phyloP scores from a whole-genome alignment of 2,329 filamentous ascomycete genomes.

The Dothistroma pini region DNA sequence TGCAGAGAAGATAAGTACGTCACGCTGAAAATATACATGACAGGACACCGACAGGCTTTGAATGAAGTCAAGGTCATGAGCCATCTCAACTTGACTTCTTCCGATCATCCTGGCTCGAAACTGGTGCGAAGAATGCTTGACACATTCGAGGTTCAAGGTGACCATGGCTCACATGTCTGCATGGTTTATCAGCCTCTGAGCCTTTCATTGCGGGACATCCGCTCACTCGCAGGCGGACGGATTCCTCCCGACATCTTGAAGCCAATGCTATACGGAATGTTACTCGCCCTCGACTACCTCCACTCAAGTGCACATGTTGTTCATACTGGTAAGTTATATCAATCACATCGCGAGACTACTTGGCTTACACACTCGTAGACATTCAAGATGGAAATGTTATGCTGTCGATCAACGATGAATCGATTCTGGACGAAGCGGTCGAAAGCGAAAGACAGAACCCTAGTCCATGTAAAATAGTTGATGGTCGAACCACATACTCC shows the following conservation, averaged over 20 bases:
- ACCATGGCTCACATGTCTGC: slow-evolving; percentile 16
- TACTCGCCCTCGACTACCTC: slow-evolving; percentile 1
- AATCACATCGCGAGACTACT: background rate
- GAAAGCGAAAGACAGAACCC: background rate
- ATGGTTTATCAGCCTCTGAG: slow-evolving; percentile 14
- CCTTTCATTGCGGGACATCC: slow-evolving; percentile 5
- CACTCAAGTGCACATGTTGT: background rate
- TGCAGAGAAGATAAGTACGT: background rate
- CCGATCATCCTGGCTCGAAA: background rate
- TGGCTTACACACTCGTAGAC: background rate
- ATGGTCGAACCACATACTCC: background rate
- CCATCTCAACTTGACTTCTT: background rate
- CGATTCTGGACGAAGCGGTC: background rate
- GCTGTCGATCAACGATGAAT: background rate
- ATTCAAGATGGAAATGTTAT: background rate
- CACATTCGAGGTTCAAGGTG: slow-evolving; percentile 14
- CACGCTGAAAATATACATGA: slow-evolving; percentile 4
- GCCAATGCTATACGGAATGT: background rate
- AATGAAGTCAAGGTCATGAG: background rate
- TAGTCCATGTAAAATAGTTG: background rate
- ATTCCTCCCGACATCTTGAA: slow-evolving; percentile 4
- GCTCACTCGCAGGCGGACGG: background rate
- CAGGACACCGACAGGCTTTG: background rate
- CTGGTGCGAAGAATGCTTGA: slow-evolving; percentile 5
- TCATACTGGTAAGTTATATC: slow-evolving; percentile 8